These are phyloP conservation scores for Helminthosporium solani DNA, from an alignment of 2,329 filamentous ascomycete genomes.

Conservation along the genomic window DNA sequence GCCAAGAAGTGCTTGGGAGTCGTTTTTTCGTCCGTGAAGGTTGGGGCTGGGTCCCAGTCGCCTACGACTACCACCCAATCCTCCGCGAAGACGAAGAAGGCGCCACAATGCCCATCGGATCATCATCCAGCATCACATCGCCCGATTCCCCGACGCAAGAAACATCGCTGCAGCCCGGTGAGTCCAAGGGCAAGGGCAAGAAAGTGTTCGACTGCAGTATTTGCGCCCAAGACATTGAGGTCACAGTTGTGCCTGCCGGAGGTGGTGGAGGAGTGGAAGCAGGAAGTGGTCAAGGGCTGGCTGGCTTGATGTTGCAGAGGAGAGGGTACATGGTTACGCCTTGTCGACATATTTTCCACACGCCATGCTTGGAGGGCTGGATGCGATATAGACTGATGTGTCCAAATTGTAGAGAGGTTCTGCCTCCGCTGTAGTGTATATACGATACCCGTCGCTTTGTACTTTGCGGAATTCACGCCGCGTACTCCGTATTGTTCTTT, in stretches of 20 bases:
- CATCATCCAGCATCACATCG: constrained; percentile 38
- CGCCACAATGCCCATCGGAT: constrained; percentile 72
- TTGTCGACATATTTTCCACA: constrained; percentile 95
- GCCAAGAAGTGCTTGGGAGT: constrained; percentile 82
- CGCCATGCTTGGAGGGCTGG: constrained; percentile 88
- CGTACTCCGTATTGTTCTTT: not conserved
- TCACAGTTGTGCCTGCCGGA: constrained; percentile 69
- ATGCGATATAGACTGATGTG: constrained; percentile 92
- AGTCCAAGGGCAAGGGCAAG: constrained; percentile 56
- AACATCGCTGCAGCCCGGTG: constrained; percentile 36
- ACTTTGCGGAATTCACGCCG: not conserved
- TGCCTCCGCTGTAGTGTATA: constrained; percentile 71
- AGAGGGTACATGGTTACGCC: constrained; percentile 96
- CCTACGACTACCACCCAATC: constrained; percentile 94
- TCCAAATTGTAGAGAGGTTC: constrained; percentile 86
- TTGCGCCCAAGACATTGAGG: constrained; percentile 87
- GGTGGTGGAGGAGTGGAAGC: constrained; percentile 12
- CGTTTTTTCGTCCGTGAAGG: constrained; percentile 77
- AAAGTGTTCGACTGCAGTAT: constrained; percentile 87
- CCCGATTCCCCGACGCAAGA: constrained; percentile 12
- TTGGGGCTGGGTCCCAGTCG: constrained; percentile 66
- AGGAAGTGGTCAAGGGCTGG: constrained; percentile 44
- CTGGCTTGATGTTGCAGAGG: constrained; percentile 68
- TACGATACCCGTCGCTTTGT: not conserved
- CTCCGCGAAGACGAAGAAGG: constrained; percentile 82